Percentiles rank a stretch among this genome's conserved stretches.
phyloP scores from a whole-genome alignment of 1,284 basidiomycete species.

The Apiotrichum domesticum region DNA sequence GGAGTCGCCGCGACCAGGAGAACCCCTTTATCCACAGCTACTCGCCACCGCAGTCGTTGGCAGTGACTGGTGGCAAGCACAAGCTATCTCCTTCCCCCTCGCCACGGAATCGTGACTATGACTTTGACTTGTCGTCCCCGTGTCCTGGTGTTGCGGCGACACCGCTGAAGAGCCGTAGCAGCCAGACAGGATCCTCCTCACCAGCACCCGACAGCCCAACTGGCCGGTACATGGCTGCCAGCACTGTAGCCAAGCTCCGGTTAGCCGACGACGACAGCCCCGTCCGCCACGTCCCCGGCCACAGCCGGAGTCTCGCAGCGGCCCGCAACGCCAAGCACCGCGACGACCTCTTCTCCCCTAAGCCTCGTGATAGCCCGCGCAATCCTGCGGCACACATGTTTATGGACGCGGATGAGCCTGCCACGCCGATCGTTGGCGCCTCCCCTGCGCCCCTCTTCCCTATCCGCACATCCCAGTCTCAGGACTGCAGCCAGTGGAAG shows the following conservation, averaged over 20 bases:
- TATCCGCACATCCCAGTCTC: conserved; percentile 31
- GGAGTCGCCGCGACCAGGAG: not conserved
- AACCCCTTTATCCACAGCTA: not conserved
- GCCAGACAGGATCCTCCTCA: conserved; percentile 21
- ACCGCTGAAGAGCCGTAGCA: not conserved
- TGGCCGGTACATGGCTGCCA: conserved; percentile 28
- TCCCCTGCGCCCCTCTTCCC: conserved; percentile 29
- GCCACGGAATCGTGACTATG: conserved; percentile 34
- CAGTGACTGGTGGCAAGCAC: conserved; percentile 29
- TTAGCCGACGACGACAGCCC: conserved; percentile 40
- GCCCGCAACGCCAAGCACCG: conserved; percentile 6
- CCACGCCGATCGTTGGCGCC: conserved; percentile 1
- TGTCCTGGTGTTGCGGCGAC: not conserved
- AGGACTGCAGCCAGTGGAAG: conserved; percentile 23
- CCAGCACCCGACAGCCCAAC: conserved; percentile 37
- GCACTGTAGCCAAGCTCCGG: conserved; percentile 34
- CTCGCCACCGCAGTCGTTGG: conserved; percentile 4
- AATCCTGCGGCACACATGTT: conserved; percentile 4
- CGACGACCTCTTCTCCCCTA: conserved; percentile 18
- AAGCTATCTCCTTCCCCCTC: conserved; percentile 41
- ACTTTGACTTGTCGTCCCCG: conserved; percentile 45
- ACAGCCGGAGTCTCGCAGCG: conserved; percentile 31
- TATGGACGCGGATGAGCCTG: conserved; percentile 8
- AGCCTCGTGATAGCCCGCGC: conserved; percentile 2
- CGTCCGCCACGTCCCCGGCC: conserved; percentile 38